Conservation (phyloP, 1,284 basidiomycete species). For the Melampsora americana region DNA sequence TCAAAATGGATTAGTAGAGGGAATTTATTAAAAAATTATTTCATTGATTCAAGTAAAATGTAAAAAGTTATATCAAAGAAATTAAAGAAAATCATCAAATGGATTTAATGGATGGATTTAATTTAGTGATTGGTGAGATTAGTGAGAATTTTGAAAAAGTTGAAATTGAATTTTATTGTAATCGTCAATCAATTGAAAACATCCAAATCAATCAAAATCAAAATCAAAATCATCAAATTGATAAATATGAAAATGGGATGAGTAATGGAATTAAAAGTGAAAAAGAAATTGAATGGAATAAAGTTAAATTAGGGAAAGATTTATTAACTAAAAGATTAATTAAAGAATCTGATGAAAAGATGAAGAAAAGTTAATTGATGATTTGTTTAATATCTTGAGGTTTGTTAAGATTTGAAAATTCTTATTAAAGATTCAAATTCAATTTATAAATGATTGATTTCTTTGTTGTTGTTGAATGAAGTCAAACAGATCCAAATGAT, state of each 20-base stretch:
- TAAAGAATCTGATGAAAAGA: too few species aligned
- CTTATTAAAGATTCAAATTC: too few species aligned
- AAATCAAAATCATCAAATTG: neutral
- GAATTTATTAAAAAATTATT: too few species aligned
- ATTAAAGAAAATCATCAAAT: neutral
- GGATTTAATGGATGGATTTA: constrained; percentile 28
- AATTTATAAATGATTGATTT: too few species aligned
- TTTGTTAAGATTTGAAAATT: too few species aligned
- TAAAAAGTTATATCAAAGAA: neutral
- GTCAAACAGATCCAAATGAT: constrained; percentile 5
- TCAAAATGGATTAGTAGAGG: too few species aligned
- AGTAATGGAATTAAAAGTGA: neutral
- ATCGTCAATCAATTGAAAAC: constrained; percentile 1
- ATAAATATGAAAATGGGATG: neutral
- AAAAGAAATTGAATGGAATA: neutral
- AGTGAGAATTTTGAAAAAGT: neutral
- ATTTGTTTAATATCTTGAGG: too few species aligned
- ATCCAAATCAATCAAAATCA: neutral
- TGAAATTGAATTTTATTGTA: neutral
- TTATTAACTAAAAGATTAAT: too few species aligned
- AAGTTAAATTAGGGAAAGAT: too few species aligned
- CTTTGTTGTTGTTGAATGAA: neutral
- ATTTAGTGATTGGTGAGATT: constrained; percentile 28
- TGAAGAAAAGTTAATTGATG: too few species aligned
- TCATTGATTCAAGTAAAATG: too few species aligned